These are phyloP conservation scores for Kodamaea fukazawae DNA, from an alignment of 805 yeast species.

Conservation along the genomic window DNA sequence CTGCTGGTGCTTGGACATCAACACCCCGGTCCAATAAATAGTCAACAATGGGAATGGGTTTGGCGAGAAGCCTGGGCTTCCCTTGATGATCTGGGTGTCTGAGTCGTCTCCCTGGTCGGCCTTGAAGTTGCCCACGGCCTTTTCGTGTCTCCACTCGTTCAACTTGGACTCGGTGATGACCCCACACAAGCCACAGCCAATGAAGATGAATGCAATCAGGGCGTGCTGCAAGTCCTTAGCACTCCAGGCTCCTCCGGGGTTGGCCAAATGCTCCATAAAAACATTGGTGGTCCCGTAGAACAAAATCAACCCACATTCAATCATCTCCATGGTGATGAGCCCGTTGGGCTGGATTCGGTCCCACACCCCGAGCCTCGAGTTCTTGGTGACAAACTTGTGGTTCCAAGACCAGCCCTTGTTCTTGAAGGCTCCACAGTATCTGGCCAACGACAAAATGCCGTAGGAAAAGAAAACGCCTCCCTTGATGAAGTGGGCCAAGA, in stretches of 20 bases:
- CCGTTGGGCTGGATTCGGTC: conserved; percentile 40
- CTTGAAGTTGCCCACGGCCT: conserved; percentile 24
- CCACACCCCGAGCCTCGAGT: conserved; percentile 26
- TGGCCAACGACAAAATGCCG: conserved; percentile 77
- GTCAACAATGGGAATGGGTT: conserved; percentile 94
- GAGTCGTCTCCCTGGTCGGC: conserved; percentile 10
- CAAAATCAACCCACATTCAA: conserved; percentile 76
- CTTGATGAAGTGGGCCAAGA: conserved; percentile 92
- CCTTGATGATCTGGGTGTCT: conserved; percentile 18
- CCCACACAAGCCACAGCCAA: conserved; percentile 93
- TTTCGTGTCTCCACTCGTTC: conserved; percentile 55
- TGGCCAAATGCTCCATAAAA: conserved; percentile 78
- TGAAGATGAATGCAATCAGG: conserved; percentile 85
- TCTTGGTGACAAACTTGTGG: conserved; percentile 19
- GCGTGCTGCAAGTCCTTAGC: conserved; percentile 89
- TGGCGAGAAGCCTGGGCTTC: conserved; percentile 76
- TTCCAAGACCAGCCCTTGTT: conserved; percentile 94
- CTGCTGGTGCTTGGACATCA: conserved; percentile 95
- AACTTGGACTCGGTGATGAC: conserved; percentile 71
- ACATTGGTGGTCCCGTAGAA: conserved; percentile 88
- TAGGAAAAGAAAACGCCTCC: conserved; percentile 83
- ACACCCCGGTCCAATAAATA: conserved; percentile 92
- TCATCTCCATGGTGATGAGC: conserved; percentile 76
- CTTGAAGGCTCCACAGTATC: conserved; percentile 81
- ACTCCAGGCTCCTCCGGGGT: conserved; percentile 76